A percentile compares a stretch with the other conserved stretches of the same genome.
Evolutionary conservation across 2,329 filamentous ascomycete species (phyloP).

Genomic region (Nigrospora osmanthi): DNA sequence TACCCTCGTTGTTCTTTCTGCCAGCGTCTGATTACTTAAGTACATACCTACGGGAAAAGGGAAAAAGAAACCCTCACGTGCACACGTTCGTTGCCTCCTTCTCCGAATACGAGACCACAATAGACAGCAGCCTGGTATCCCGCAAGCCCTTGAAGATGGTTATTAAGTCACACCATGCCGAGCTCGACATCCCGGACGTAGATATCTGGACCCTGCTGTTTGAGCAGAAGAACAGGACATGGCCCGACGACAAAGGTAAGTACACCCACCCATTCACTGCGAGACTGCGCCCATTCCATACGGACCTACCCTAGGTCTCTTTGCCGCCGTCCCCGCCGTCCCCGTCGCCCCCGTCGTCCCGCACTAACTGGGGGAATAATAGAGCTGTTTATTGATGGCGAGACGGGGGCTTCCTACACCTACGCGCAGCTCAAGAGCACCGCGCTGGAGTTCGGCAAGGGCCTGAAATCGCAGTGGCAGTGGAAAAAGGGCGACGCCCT

Average conservation of each 20-base stretch:
- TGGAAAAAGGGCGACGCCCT: slow-evolving; percentile 83
- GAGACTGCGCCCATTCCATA: neutral
- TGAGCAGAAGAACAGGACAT: slow-evolving; percentile 56
- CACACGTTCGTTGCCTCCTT: too few relatives aligned
- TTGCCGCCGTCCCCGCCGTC: too few relatives aligned
- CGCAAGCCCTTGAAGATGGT: slow-evolving; percentile 48
- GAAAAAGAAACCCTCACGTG: too few relatives aligned
- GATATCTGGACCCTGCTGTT: slow-evolving; percentile 79
- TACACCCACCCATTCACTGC: neutral
- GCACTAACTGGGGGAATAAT: too few relatives aligned
- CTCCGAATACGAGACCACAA: too few relatives aligned
- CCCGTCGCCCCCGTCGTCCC: too few relatives aligned
- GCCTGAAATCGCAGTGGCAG: slow-evolving; percentile 63
- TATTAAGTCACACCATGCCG: slow-evolving; percentile 56
- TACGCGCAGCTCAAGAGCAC: slow-evolving; percentile 57
- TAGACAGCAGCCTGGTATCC: too few relatives aligned
- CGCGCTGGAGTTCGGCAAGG: slow-evolving; percentile 71
- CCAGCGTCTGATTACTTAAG: too few relatives aligned
- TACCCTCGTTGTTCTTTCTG: too few relatives aligned
- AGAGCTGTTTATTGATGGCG: slow-evolving; percentile 75
- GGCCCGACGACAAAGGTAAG: slow-evolving; percentile 67
- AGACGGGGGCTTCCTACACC: slow-evolving; percentile 62
- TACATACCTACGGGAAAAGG: too few relatives aligned
- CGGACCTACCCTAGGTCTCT: neutral
- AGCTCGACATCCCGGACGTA: slow-evolving; percentile 61